These are phyloP conservation scores for Amauroascus verrucosus DNA, from an alignment of 2,329 filamentous ascomycete genomes.

Conservation along the genomic window DNA sequence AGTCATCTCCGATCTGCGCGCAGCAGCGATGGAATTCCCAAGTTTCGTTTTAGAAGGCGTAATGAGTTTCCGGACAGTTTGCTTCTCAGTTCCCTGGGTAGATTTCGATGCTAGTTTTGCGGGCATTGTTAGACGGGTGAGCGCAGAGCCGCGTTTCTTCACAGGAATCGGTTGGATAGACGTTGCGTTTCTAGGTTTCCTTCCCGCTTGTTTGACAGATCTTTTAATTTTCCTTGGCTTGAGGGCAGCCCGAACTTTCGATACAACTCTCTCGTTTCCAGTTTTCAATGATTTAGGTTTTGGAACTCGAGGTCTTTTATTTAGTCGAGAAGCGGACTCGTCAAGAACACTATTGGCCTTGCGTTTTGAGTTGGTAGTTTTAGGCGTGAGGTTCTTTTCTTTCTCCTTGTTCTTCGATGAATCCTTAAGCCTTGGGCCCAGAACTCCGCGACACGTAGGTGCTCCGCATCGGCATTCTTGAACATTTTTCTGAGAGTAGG, in stretches of 20 bases:
- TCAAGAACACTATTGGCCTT: constrained; percentile 24
- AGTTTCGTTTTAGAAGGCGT: constrained; percentile 12
- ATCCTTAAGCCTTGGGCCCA: constrained; percentile 48
- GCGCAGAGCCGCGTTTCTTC: neutral
- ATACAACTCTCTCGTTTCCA: constrained; percentile 25
- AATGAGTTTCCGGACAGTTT: neutral
- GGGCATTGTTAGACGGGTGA: constrained; percentile 1
- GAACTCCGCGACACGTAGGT: constrained; percentile 49
- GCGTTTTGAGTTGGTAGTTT: constrained; percentile 26
- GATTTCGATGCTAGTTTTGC: neutral
- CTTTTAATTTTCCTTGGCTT: neutral
- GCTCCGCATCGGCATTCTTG: constrained; percentile 55
- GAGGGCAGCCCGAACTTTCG: constrained; percentile 15
- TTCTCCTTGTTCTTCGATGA: constrained; percentile 28
- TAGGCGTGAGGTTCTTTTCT: constrained; percentile 20
- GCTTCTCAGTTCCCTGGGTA: neutral
- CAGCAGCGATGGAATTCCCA: constrained; percentile 13
- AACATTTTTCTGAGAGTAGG: constrained; percentile 52
- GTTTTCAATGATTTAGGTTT: constrained; percentile 24
- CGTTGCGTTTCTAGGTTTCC: neutral
- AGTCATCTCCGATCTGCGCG: constrained; percentile 11
- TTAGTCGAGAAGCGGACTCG: constrained; percentile 23
- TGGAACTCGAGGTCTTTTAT: constrained; percentile 22
- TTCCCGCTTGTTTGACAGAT: neutral
- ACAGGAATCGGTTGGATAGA: neutral